These are phyloP conservation scores for Epithele typhae DNA, from an alignment of 768 basidiomycete genomes.

Conservation along the genomic window DNA sequence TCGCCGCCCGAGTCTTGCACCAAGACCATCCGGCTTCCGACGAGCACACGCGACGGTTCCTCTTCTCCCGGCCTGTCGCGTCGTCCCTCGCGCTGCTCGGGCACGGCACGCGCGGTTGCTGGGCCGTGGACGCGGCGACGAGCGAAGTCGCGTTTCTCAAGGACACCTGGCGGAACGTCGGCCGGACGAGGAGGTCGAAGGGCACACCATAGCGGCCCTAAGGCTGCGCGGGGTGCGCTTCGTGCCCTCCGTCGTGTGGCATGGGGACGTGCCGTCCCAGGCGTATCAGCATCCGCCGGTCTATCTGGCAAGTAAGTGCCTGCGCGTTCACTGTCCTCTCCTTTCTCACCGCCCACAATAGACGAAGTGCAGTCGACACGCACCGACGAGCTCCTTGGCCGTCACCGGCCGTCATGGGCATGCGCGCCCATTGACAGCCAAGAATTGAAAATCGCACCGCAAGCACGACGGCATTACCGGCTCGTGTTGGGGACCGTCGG, in stretches of 20 bases:
- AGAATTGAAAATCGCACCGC: background rate
- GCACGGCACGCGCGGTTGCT: slow-evolving; percentile 3
- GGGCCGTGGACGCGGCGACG: slow-evolving; percentile 1
- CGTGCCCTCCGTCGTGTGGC: background rate
- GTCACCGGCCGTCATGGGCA: background rate
- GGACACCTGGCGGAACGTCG: slow-evolving; percentile 3
- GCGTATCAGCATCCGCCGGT: too few relatives aligned
- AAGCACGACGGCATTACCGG: slow-evolving; percentile 1
- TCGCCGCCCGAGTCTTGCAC: background rate
- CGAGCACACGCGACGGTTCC: background rate
- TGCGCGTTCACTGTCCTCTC: background rate
- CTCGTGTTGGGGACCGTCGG: slow-evolving; percentile 1
- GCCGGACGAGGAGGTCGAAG: background rate
- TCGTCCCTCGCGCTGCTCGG: background rate
- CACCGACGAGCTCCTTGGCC: background rate
- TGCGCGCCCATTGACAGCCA: background rate
- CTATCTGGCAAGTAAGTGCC: background rate
- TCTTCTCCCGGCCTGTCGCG: slow-evolving; percentile 7
- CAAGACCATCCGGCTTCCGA: background rate
- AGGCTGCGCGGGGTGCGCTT: background rate
- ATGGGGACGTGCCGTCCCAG: too few relatives aligned
- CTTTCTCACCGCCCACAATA: background rate
- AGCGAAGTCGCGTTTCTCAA: slow-evolving; percentile 2
- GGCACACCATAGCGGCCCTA: background rate
- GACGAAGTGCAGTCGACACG: background rate